Percentiles rank a stretch among this genome's conserved stretches.
Conservation (phyloP, 306 rosid species). For the Fragaria iinumae region DNA sequence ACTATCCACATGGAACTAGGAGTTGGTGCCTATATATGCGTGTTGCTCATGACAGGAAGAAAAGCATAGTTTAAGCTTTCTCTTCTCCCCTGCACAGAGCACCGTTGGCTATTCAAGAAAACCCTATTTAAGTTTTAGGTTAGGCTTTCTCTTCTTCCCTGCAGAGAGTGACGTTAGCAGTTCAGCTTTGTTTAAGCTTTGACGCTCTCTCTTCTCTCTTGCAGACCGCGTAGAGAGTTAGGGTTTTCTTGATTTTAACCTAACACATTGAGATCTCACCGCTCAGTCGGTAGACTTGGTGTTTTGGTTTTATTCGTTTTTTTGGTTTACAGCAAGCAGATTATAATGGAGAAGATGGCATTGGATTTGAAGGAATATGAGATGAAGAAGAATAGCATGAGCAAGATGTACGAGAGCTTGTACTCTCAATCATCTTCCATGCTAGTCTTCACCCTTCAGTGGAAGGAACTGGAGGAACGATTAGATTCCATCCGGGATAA, state of each 20-base stretch:
- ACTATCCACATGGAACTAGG: neutral
- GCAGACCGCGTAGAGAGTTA: neutral
- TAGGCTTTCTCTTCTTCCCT: neutral
- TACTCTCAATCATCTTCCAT: constrained; percentile 33
- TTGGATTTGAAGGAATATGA: constrained; percentile 26
- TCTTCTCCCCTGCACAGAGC: neutral
- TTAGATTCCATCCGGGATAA: constrained; percentile 31
- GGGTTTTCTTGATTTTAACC: constrained; percentile 1
- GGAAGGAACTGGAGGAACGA: constrained; percentile 52
- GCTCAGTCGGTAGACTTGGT: neutral
- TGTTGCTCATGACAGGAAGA: neutral
- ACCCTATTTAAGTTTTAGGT: neutral
- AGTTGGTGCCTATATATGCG: neutral
- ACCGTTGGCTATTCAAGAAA: neutral
- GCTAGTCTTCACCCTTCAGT: constrained; percentile 28
- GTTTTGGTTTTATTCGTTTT: neutral
- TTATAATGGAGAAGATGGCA: constrained; percentile 30
- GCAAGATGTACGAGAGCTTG: constrained; percentile 30
- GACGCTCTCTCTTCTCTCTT: neutral
- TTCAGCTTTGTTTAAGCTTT: neutral
- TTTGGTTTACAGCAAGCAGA: neutral
- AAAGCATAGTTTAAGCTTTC: neutral
- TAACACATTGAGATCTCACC: neutral
- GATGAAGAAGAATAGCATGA: constrained; percentile 33
- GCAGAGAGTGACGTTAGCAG: neutral